Conservation (phyloP, 2,329 filamentous ascomycete species). For the Ophiostoma sp. region DNA sequence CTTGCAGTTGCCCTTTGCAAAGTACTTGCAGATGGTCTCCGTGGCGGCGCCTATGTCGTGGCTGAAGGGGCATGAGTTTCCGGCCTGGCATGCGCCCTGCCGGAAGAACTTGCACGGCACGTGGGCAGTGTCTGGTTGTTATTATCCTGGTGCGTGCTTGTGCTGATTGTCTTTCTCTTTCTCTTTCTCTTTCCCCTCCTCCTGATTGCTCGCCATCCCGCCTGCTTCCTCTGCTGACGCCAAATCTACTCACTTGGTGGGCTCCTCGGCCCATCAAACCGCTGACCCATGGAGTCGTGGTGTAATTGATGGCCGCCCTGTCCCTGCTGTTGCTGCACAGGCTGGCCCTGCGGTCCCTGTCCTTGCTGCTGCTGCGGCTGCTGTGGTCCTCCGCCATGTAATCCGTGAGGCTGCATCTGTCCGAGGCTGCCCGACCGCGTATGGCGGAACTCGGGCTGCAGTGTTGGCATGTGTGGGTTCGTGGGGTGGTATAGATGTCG, state of each 20-base stretch:
- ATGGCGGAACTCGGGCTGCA: conserved; percentile 21
- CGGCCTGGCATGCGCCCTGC: conserved; percentile 92
- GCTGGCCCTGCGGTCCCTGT: conserved; percentile 9
- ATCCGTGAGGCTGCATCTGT: conserved; percentile 12
- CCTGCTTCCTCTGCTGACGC: neutral
- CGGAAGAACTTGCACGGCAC: conserved; percentile 99
- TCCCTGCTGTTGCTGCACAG: neutral
- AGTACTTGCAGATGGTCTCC: conserved; percentile 96
- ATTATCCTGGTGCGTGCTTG: neutral
- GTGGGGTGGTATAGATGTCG: neutral
- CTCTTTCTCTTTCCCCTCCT: neutral
- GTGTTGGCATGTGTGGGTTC: neutral
- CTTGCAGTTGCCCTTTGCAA: conserved; percentile 98
- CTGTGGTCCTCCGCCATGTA: conserved; percentile 14
- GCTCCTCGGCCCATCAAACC: conserved; percentile 58
- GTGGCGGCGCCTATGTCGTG: conserved; percentile 81
- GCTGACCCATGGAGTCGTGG: conserved; percentile 31
- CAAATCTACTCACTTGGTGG: conserved; percentile 51
- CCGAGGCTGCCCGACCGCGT: conserved; percentile 21
- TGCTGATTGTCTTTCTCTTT: neutral
- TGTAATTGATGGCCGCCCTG: neutral
- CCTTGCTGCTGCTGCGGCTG: neutral
- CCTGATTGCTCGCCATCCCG: neutral
- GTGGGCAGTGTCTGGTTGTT: conserved; percentile 74
- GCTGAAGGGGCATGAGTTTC: conserved; percentile 91